These are phyloP conservation scores for Aspergillus sp. DNA, from an alignment of 2,329 filamentous ascomycete genomes.

Conservation along the genomic window DNA sequence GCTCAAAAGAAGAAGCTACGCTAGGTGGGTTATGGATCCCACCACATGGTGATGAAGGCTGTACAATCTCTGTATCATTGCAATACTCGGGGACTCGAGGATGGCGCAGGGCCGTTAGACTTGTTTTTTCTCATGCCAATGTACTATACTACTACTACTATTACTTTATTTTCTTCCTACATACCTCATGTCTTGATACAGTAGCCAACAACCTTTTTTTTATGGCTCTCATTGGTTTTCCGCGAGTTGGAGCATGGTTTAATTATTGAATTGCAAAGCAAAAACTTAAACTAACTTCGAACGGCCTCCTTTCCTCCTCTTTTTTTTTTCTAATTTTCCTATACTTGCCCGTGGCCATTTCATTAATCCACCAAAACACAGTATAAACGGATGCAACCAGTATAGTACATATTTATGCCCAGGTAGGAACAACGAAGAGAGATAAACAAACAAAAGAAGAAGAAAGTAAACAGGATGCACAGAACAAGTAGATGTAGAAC, in stretches of 20 bases:
- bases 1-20: slow-evolving; percentile 20
- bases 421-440: slow-evolving; percentile 2
- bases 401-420: slow-evolving; percentile 11
- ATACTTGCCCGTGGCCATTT: slow-evolving; percentile 19
- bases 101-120: slow-evolving; percentile 31
- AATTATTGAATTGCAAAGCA: not conserved
- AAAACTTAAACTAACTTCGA: not conserved
- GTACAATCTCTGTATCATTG: slow-evolving; percentile 9
- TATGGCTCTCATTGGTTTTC: not conserved
- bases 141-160: slow-evolving; percentile 27
- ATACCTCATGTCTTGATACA: slow-evolving; percentile 5
- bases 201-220: not conserved
- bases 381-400: slow-evolving; percentile 2
- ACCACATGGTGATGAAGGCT: not conserved
- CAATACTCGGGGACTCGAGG: slow-evolving; percentile 28
- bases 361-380: not conserved
- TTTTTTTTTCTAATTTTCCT: slow-evolving; percentile 39
- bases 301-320: slow-evolving; percentile 20
- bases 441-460: not conserved
- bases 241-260: not conserved
- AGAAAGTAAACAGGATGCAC: slow-evolving; percentile 2
- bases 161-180: slow-evolving; percentile 5
- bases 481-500: slow-evolving; percentile 2
- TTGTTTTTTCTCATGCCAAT: slow-evolving; percentile 23
- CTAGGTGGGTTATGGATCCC: slow-evolving; percentile 3